phyloP scores from a whole-genome alignment of 2,329 filamentous ascomycete species.

The Aureobasidium namibiae region DNA sequence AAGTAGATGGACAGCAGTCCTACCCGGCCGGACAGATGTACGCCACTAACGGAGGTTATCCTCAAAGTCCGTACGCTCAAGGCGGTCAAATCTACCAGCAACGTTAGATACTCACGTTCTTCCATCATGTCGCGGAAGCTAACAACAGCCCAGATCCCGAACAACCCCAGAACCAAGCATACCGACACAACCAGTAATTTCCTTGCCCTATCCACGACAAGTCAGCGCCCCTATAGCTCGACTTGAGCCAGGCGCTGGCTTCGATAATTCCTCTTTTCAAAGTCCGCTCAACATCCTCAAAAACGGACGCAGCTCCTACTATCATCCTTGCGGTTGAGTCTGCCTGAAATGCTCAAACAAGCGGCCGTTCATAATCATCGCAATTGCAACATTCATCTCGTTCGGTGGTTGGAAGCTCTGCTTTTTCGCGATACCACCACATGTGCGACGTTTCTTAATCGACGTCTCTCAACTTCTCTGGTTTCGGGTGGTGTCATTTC shows the following conservation, averaged over 20 bases:
- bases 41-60: slow-evolving; percentile 36
- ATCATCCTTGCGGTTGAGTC: neutral
- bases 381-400: neutral
- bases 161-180: slow-evolving; percentile 17
- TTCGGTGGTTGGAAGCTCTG: slow-evolving; percentile 5
- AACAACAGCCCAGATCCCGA: slow-evolving; percentile 13
- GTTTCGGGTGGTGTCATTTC: neutral
- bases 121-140: neutral
- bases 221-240: neutral
- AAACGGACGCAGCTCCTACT: neutral
- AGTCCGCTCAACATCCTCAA: neutral
- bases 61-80: slow-evolving; percentile 41
- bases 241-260: neutral
- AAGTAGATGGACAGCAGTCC: slow-evolving; percentile 43
- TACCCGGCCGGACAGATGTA: slow-evolving; percentile 37
- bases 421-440: slow-evolving; percentile 1
- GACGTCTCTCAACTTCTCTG: neutral
- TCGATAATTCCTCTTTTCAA: neutral
- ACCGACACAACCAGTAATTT: slow-evolving; percentile 16
- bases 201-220: neutral
- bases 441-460: neutral
- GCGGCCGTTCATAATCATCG: neutral
- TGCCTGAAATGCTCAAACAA: neutral
- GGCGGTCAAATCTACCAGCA: slow-evolving; percentile 41
- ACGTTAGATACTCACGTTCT: slow-evolving; percentile 21